Evolutionary conservation across 306 rosid genomes (phyloP), one percentile per base, ranked within the genome.

Genomic region (Delonix regia): DNA sequence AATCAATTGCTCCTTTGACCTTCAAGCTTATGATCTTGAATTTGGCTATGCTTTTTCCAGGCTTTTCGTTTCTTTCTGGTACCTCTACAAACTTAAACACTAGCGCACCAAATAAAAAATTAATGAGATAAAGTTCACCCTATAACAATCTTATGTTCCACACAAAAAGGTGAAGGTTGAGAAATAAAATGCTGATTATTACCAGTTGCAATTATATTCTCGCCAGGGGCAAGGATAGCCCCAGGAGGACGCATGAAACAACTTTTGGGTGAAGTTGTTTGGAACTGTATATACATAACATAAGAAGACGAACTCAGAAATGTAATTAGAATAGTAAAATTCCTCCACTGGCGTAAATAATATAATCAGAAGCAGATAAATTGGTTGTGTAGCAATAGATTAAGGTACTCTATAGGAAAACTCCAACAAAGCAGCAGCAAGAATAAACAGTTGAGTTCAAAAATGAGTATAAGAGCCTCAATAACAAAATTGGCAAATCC

Each of bases 211-310:
- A 92, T 88, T 74, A 94, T 80, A 83, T 93, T 94, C 89, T 94
- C 94, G 12, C 98, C 98, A 48, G 97, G 98, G 69, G 90, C 85
- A 55, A 94, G 98, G 78, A 94, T 82, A 38, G 97, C 97, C 59
- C 98, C 98, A 1, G 98, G 97, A 61, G 98, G 98, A 64, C 97
- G 98, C 98, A 94, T 94, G 87, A 94, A 94, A 84, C 98, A 94
- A 77, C 98, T 94, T 83, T 94, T 94, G 7, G 98, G 98, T 52
- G 97, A 92, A 82, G 98, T 94, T 30, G 98, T 94, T 94, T 92
- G 98, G 78, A 94, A 94, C 98, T 94, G 57, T 62, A 72, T 27
- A 70, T 16, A 28, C 76, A 66, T 27, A 47, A 38, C 44, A 28
- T 76, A 63, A 41, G 61, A 21, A 53, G 6, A 80, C 47, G 52